A percentile compares a stretch with the other conserved stretches of the same genome.
These are phyloP conservation scores for Colletotrichum acutatum DNA, from an alignment of 2,329 filamentous ascomycete genomes.

Conservation along the genomic window DNA sequence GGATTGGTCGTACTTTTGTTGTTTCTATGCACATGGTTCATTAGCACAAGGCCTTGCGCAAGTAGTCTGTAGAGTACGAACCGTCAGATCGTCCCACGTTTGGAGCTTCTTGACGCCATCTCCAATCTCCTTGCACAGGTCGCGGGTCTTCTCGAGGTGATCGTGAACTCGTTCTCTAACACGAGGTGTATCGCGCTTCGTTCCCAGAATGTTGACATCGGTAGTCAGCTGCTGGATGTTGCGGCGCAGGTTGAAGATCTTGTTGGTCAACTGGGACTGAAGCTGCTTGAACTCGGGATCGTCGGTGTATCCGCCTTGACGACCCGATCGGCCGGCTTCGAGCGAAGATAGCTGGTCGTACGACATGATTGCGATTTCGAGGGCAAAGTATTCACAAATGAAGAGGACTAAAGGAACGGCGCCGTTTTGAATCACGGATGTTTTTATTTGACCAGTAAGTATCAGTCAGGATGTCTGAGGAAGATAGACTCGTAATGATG, in stretches of 20 bases:
- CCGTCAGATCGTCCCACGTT: slow-evolving; percentile 84
- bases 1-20: slow-evolving; percentile 95
- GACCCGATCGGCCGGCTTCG: slow-evolving; percentile 80
- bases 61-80: slow-evolving; percentile 52
- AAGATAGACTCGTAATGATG: neutral
- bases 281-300: slow-evolving; percentile 91
- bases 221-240: slow-evolving; percentile 87
- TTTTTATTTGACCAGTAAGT: neutral
- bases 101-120: slow-evolving; percentile 95
- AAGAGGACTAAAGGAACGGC: slow-evolving; percentile 4
- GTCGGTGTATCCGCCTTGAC: slow-evolving; percentile 79
- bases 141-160: slow-evolving; percentile 85
- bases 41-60: neutral
- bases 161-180: slow-evolving; percentile 91
- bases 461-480: neutral
- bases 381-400: neutral
- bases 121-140: slow-evolving; percentile 89
- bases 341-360: slow-evolving; percentile 88
- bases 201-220: slow-evolving; percentile 87
- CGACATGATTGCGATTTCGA: slow-evolving; percentile 71
- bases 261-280: slow-evolving; percentile 84
- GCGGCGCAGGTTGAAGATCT: slow-evolving; percentile 88
- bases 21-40: slow-evolving; percentile 67
- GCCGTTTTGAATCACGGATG: neutral
- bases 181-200: slow-evolving; percentile 89